A percentile compares a stretch with the other conserved stretches of the same genome.
phyloP scores from a whole-genome alignment of 192 early-diverging fungal genomes.

The Entomortierella chlamydospora region DNA sequence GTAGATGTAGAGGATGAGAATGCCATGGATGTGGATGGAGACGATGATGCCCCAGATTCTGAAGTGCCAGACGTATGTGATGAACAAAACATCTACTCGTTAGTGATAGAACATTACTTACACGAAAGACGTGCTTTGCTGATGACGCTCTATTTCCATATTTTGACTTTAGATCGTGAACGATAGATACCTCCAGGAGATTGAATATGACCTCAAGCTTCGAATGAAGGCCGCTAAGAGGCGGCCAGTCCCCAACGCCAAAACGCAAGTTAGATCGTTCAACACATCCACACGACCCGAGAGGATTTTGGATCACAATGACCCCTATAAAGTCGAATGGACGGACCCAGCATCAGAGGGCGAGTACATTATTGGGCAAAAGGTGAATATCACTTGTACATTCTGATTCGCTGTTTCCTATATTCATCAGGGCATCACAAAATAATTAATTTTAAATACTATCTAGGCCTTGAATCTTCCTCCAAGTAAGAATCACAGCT shows the following conservation, averaged over 20 bases:
- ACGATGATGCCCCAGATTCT: constrained; percentile 13
- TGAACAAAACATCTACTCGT: not conserved
- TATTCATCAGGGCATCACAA: not conserved
- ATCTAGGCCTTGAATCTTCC: constrained; percentile 64
- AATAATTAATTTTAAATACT: not conserved
- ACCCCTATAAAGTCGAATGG: constrained; percentile 93
- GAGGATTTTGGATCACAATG: constrained; percentile 88
- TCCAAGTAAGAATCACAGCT: constrained; percentile 41
- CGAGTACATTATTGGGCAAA: constrained; percentile 69
- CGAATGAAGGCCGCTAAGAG: constrained; percentile 87
- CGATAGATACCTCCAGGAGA: constrained; percentile 53
- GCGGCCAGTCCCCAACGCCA: constrained; percentile 79
- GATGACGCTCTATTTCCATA: no score
- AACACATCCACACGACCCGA: constrained; percentile 75
- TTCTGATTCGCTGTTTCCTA: not conserved
- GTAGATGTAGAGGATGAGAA: constrained; percentile 20
- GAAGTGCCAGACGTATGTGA: constrained; percentile 19
- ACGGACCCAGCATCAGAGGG: constrained; percentile 60
- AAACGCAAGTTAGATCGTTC: constrained; percentile 76
- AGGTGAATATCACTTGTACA: constrained; percentile 54
- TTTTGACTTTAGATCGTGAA: constrained; percentile 42
- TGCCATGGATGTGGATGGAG: constrained; percentile 41
- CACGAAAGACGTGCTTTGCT: no score
- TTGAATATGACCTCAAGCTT: constrained; percentile 79
- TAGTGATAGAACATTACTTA: not conserved